These are phyloP conservation scores for Rhodotorula babjevae DNA, from an alignment of 768 basidiomycete genomes.

Conservation along the genomic window DNA sequence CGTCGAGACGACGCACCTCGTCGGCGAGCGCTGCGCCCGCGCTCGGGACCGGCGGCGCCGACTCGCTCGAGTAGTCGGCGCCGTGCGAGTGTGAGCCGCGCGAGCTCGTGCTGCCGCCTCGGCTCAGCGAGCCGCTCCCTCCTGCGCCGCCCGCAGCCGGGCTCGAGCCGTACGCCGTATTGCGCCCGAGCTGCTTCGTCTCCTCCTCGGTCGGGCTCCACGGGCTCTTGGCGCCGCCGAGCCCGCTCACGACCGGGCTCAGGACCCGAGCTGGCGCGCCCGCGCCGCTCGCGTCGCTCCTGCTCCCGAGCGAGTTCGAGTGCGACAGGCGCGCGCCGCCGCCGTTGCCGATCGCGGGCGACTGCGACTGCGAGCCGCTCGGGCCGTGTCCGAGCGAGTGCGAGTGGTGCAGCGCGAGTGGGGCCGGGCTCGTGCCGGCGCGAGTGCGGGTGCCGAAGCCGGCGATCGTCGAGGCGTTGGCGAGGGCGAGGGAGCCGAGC, in stretches of 20 bases:
- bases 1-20: conserved; percentile 8
- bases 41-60: not conserved
- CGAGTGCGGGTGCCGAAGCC: conserved; percentile 24
- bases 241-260: conserved; percentile 24
- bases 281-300: not conserved
- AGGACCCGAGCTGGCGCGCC: not conserved
- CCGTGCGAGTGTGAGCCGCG: conserved; percentile 4
- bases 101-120: conserved; percentile 31
- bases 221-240: conserved; percentile 22
- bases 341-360: not conserved
- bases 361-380: not conserved
- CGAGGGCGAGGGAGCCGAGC: not conserved
- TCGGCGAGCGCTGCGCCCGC: conserved; percentile 2
- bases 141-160: not conserved
- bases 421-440: conserved; percentile 22
- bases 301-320: conserved; percentile 21
- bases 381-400: conserved; percentile 6
- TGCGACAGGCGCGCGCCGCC: conserved; percentile 1
- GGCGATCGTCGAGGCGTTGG: conserved; percentile 4
- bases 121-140: conserved; percentile 16
- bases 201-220: conserved; percentile 40
- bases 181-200: conserved; percentile 30
- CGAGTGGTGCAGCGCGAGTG: conserved; percentile 32
- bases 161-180: not conserved
- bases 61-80: not conserved